phyloP scores from a whole-genome alignment of 2,329 filamentous ascomycete genomes.

The Anthostomella pinea region DNA sequence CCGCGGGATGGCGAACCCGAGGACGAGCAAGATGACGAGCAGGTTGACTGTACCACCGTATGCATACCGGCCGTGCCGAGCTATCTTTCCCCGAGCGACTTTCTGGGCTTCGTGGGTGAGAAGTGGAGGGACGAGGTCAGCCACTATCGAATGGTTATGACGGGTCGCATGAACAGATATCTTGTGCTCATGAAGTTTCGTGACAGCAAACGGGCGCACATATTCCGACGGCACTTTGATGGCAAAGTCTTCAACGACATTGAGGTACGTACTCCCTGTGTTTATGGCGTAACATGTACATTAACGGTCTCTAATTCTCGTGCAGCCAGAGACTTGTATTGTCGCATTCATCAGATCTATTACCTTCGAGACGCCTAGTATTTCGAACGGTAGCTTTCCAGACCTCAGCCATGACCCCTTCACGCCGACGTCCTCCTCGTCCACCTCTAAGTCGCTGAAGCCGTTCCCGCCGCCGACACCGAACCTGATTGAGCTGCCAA shows the following conservation, averaged over 20 bases:
- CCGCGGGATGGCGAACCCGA: conserved; percentile 28
- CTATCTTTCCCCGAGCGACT: conserved; percentile 87
- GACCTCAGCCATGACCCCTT: conserved; percentile 63
- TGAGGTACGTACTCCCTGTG: conserved; percentile 58
- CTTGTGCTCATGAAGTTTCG: conserved; percentile 95
- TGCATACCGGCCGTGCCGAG: conserved; percentile 94
- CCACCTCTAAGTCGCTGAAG: conserved; percentile 44
- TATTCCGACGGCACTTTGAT: conserved; percentile 85
- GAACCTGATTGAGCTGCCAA: conserved; percentile 84
- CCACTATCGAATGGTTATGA: conserved; percentile 93
- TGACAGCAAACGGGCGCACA: conserved; percentile 66
- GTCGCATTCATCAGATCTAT: conserved; percentile 93
- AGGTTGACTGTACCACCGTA: conserved; percentile 74
- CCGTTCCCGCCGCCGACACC: conserved; percentile 70
- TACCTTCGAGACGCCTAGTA: conserved; percentile 68
- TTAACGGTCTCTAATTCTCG: conserved; percentile 18
- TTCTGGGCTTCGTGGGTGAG: conserved; percentile 88
- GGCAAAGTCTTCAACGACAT: conserved; percentile 90
- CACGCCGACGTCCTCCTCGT: conserved; percentile 46
- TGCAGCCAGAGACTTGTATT: conserved; percentile 85
- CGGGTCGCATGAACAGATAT: conserved; percentile 83
- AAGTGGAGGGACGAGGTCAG: conserved; percentile 81
- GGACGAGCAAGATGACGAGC: conserved; percentile 23
- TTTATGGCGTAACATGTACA: conserved; percentile 10
- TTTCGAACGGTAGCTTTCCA: conserved; percentile 50